Evolutionary conservation across 331 rosid genomes (phyloP), one percentile per base, ranked within the genome.

Genomic region (Acacia concinna): DNA sequence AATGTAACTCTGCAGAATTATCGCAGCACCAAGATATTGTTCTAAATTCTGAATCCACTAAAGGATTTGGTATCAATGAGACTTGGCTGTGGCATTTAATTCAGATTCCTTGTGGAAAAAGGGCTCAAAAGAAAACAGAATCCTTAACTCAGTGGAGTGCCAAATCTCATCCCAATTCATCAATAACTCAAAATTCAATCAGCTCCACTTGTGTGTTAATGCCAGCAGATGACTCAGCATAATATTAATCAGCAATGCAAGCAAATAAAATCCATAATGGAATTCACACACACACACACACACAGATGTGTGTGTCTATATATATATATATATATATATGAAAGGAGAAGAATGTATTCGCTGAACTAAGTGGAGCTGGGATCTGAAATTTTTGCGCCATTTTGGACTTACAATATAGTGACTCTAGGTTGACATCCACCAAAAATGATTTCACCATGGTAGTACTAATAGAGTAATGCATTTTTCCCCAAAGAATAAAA

Each of bases 21-120:
- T 25, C 8, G 28, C 15, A 59, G 54, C 1, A 71, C 27, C 10
- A 79, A 63, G 37, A 79, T 75, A 9, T 75, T 15, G 27, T 60
- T 41, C 46, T 37, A 60, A 75, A 40, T 28, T 28, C 46, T 52
- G 60, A 59, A 40, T 41, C 63, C 31, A 40, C 20, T 60, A 27
- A 41, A 44, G 47, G 62, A 73, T 28, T 9, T 54, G 31, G 73
- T 12, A 32, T 27, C 34, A 18, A 34, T 57, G 30, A 18, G 46
- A 60, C 67, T 21, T 46, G 38, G 44, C 27, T 68, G 43, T 68
- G 79, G 73, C 49, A 64, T 64, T 18, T 51, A 64, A 37, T 64
- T 64, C 40, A 69, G 40, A 65, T 65, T 23, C 41, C 46, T 25
- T 40, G 49, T 21, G 31, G 3, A 40, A 37, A 9, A 38, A 1